A percentile compares a stretch with the other conserved stretches of the same genome.
phyloP scores from a whole-genome alignment of 2,329 filamentous ascomycete species.

The Penicillium sp. region DNA sequence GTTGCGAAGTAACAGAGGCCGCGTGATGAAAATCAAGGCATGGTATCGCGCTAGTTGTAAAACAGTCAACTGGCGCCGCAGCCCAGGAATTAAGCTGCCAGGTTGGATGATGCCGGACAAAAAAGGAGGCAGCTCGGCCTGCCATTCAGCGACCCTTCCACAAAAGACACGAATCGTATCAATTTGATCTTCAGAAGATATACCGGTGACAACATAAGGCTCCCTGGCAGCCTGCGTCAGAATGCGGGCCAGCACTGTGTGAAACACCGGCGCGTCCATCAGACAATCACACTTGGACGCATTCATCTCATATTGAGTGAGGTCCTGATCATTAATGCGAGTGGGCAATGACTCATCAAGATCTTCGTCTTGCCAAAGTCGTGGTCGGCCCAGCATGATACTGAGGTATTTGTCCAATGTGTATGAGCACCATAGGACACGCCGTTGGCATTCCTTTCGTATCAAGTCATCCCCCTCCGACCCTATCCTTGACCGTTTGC shows the following conservation, averaged over 20 bases:
- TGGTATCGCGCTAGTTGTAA: background rate
- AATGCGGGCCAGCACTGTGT: conserved; percentile 19
- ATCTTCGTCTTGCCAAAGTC: conserved; percentile 36
- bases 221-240: conserved; percentile 22
- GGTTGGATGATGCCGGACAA: conserved; percentile 21
- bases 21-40: background rate
- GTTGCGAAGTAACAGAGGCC: conserved; percentile 18
- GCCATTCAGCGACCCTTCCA: conserved; percentile 14
- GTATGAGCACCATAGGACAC: conserved; percentile 41
- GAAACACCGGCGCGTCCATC: conserved; percentile 27
- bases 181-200: conserved; percentile 14
- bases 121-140: conserved; percentile 17
- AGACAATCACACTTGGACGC: conserved; percentile 17
- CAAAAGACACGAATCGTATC: conserved; percentile 8
- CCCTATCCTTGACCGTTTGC: conserved; percentile 13
- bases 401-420: conserved; percentile 44
- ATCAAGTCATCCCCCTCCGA: conserved; percentile 11
- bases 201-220: conserved; percentile 18
- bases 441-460: conserved; percentile 35
- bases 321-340: conserved; percentile 11
- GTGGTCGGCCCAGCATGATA: conserved; percentile 40
- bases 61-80: background rate
- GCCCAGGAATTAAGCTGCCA: background rate
- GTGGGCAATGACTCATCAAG: conserved; percentile 21
- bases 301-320: background rate